Base-by-base conservation (phyloP, 495 filamentous ascomycete genomes). In the Penicillium mononematosum region DNA sequence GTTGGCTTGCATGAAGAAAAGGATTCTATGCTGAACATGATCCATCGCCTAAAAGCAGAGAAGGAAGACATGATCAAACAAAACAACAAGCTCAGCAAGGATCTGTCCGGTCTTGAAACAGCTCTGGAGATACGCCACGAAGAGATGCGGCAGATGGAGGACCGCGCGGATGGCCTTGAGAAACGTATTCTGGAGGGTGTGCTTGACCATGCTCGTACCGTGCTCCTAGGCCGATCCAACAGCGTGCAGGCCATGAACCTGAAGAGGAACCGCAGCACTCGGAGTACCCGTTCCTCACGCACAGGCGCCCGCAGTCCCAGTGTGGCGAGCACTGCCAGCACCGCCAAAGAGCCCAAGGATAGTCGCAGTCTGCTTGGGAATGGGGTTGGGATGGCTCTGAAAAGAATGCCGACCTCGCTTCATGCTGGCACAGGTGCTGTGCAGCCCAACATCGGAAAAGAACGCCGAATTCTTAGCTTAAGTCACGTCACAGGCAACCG, bases 181-280 rank as follows among this genome's bases (percentile, higher is more conserved):
- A 87, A 92, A 44, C 84, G 93, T 10, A 96, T 98, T 56, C 75
- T 98, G 29, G 93, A 98, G 55, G 91, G 92, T 29, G 90, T 98
- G 39, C 91, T 98, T 58, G 92, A 98, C 65, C 92, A 97, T 64
- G 96, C 94, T 32, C 87, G 91, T 19, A 85, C 88, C 6, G 77
- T 98, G 17, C 82, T 97, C 42, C 84, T 95, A 55, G 83, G 84
- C 16, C 76, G 80, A 17, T 74, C 75, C 32, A 73, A 68, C 58
- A 64, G 70, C 53, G 44, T 64, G 60, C 63, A 69, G 75, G 57
- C 73, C 69, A 89, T 90, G 85, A 87, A 80, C 71, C 81, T 89
- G 47, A 92, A 90, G 70, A 82, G 90, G n/a, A 83, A 89, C 19
- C 79, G 82, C 12, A 68, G 66, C 34, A 44, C 53, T 1, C 60